Conservation (phyloP, 306 rosid genomes). For the Glycine tomentella region DNA sequence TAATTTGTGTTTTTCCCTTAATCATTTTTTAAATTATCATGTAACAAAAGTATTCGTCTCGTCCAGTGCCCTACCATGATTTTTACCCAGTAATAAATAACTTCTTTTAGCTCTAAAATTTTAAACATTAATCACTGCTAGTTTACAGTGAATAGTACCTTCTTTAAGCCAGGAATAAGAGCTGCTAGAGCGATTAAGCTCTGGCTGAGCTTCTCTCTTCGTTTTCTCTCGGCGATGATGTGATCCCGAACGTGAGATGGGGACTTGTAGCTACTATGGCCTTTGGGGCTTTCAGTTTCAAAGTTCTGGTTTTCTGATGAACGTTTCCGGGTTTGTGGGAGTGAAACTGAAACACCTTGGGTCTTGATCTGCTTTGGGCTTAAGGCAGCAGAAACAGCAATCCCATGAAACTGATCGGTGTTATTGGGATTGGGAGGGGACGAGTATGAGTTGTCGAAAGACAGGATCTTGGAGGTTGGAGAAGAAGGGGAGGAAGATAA, state of each 20-base stretch:
- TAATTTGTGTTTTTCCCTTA: too few species aligned
- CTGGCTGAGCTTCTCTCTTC: slow-evolving; percentile 81
- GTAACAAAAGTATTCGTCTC: too few species aligned
- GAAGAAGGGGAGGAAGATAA: slow-evolving; percentile 48
- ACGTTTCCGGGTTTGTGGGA: too few species aligned
- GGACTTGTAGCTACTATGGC: slow-evolving; percentile 37
- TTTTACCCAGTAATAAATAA: too few species aligned
- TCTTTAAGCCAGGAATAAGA: slow-evolving; percentile 77
- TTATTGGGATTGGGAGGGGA: too few species aligned
- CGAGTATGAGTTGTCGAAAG: not conserved
- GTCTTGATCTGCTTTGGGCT: too few species aligned
- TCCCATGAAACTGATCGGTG: not conserved
- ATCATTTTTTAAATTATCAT: too few species aligned
- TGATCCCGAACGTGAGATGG: slow-evolving; percentile 64
- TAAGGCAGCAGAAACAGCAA: not conserved
- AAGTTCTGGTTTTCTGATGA: too few species aligned
- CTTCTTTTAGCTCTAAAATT: too few species aligned
- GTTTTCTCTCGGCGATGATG: slow-evolving; percentile 76
- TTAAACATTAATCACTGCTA: too few species aligned
- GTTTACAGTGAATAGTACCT: slow-evolving; percentile 55
- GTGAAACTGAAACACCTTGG: not conserved
- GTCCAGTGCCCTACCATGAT: too few species aligned
- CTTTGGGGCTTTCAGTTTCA: slow-evolving; percentile 13
- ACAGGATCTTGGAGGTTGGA: not conserved
- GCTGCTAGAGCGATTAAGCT: slow-evolving; percentile 78